Evolutionary conservation across 345 rosid species (phyloP).

Genomic region (Lumnitzera racemosa): DNA sequence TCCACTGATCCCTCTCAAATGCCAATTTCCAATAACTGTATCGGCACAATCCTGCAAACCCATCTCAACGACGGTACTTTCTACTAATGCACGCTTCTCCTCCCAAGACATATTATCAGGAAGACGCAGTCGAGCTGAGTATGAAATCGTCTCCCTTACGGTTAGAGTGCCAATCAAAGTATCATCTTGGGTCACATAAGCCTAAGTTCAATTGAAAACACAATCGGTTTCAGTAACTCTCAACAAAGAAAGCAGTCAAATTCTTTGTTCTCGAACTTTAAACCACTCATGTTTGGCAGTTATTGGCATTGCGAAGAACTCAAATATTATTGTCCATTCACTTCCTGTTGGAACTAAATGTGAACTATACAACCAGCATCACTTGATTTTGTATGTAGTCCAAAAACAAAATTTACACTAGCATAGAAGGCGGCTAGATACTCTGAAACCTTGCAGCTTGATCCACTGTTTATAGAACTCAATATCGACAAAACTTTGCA

Average conservation of each 20-base stretch:
- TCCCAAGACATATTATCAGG: constrained; percentile 81
- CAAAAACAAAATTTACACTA: no score
- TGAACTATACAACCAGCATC: no score
- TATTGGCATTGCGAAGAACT: no score
- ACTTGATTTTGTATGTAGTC: no score
- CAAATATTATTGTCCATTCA: no score
- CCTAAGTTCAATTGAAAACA: constrained; percentile 23
- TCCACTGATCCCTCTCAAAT: constrained; percentile 86
- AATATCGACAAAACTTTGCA: no score
- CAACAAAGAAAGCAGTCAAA: no score
- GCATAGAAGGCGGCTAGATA: no score
- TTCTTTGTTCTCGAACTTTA: no score
- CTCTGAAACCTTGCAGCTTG: no score
- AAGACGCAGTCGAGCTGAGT: constrained; percentile 85
- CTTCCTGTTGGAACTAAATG: no score
- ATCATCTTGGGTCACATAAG: constrained; percentile 97
- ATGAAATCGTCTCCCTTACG: constrained; percentile 82
- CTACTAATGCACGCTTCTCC: constrained; percentile 73
- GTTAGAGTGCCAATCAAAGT: constrained; percentile 90
- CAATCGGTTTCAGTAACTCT: neutral
- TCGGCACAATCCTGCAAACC: constrained; percentile 96
- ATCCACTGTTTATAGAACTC: no score
- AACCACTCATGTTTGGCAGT: neutral
- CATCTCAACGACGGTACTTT: constrained; percentile 86
- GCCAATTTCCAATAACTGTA: constrained; percentile 94